Evolutionary conservation across 2,329 filamentous ascomycete species (phyloP), one percentile per base, ranked within the genome.

Genomic region (Dryadomyces quercivorus): DNA sequence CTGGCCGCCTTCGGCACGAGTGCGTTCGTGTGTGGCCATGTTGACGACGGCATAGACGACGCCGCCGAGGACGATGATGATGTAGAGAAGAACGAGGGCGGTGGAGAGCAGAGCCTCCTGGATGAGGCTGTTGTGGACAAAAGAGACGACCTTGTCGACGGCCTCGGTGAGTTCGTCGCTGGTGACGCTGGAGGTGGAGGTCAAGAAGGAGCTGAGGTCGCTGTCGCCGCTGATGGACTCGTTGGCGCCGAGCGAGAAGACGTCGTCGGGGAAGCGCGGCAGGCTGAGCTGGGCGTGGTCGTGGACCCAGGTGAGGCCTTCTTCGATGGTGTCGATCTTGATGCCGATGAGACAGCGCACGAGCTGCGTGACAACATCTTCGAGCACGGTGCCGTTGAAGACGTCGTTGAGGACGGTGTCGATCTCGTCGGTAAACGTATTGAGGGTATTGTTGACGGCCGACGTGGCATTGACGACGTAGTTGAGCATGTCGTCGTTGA

Each of bases 291-390:
- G 80, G 3, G 93, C 89, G 65, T 97, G 74, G 61, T 97, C 85
- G 63, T 87, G 81, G 12, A 95, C 86, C 92, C 92, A 98, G 1
- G 88, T 95, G n/a, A 97, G 76, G 13, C 86, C 93, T 64, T 86
- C 85, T 67, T 97, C 82, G 60, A 98, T 81, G 21, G 83, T 80
- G 60, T 87, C 82, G 59, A 97, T 77, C 73, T 97, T 97, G 64
- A 95, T 76, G 8, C 85, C 82, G 59, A 97, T 81, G n/a, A 97
- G 75, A 65, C 93, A 97, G 64, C 88, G 80, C 59, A 96, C 77
- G 38, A 96, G 81, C 46, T 88, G 85, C 63, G 82, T 76, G 63
- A 95, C 84, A 0, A 90, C 87, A 31, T 84, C 80, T 60, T 89
- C 79, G 46, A 95, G 82, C 45, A 91, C 71, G 0, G 92, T 96